Evolutionary conservation across 2,329 filamentous ascomycete species (phyloP), one percentile per base, ranked within the genome.

Genomic region (Xylogone sp.): DNA sequence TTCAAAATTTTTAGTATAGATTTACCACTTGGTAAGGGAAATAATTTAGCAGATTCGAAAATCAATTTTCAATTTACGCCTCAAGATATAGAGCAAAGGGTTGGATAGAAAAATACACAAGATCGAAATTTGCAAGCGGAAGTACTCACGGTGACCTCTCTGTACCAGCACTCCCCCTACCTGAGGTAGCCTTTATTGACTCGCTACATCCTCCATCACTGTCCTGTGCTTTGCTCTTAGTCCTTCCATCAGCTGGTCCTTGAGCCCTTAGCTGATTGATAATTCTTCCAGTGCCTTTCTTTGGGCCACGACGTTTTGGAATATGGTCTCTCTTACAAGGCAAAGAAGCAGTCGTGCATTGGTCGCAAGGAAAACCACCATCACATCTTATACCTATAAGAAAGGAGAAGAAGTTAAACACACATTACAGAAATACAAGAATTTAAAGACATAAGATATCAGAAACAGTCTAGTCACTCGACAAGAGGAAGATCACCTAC

Each of bases 301-400:
- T 86, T 12, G 82, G 82, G 2, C 82, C 82, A 58, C 83, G 79
- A 66, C 83, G 84, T 65, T 82, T 79, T 13, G 82, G 82, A 43
- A 85, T 76, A 60, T 83, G 80, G 60, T 84, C 82, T 64, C 82
- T 81, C 57, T 81, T 84, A 69, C 82, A 85, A n/a, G 70, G 75
- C 54, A 85, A 73, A 21, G 78, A 75, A 24, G 81, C 79, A 52
- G 77, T 76, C 49, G 74, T 67, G 65, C 82, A 85, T 62, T 83
- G 83, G 65, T 81, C 79, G 69, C 82, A 85, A 3, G 81, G 78
- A 46, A 68, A 70, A 48, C 68, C 60, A 48, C 72, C 72, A 59
- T 75, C 72, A 58, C 73, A 75, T 47, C 72, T 67, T 31, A 75
- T 75, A 56, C 73, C 72, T 75, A 45, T 48, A 39, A 42, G 18